A percentile compares a stretch with the other conserved stretches of the same genome.
phyloP scores from a whole-genome alignment of 2,329 filamentous ascomycete species.

The Blumeriella jaapii region DNA sequence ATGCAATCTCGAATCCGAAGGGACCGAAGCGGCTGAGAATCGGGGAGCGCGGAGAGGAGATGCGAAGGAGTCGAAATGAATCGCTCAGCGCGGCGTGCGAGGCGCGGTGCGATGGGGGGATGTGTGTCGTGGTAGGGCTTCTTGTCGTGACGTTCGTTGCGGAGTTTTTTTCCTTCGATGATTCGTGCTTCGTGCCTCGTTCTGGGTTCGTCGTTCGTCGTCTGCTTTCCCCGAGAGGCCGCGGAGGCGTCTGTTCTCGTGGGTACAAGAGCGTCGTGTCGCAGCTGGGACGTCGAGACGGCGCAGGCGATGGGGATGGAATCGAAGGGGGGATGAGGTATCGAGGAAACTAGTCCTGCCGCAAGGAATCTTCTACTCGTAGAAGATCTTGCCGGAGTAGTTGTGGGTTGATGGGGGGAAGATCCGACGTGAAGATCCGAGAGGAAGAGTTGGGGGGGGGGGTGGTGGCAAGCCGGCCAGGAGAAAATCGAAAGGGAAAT shows the following conservation, averaged over 20 bases:
- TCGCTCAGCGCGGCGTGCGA: too few species aligned
- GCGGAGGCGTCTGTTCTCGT: conserved; percentile 15
- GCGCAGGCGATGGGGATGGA: conserved; percentile 11
- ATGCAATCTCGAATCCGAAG: conserved; percentile 8
- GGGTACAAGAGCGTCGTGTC: conserved; percentile 17
- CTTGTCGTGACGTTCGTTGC: too few species aligned
- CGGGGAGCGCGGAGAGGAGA: conserved; percentile 15
- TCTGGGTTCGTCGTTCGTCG: background rate
- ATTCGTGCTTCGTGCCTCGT: too few species aligned
- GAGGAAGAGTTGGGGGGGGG: conserved; percentile 2
- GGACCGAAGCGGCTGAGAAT: conserved; percentile 7
- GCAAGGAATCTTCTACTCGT: conserved; percentile 24
- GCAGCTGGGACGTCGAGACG: conserved; percentile 14
- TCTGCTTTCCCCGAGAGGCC: conserved; percentile 13
- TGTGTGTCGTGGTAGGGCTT: too few species aligned
- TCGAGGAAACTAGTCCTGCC: conserved; percentile 20
- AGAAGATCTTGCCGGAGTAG: conserved; percentile 24
- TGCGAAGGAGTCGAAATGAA: conserved; percentile 25
- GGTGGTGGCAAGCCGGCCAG: conserved; percentile 1
- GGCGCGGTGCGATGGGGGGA: too few species aligned
- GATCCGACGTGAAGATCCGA: conserved; percentile 4
- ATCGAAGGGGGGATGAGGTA: conserved; percentile 13
- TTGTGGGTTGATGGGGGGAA: conserved; percentile 5
- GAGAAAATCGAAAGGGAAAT: too few species aligned
- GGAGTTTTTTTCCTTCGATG: too few species aligned